These are phyloP conservation scores for Wickerhamomyces silvicola DNA, from an alignment of 805 yeast species.

Conservation along the genomic window DNA sequence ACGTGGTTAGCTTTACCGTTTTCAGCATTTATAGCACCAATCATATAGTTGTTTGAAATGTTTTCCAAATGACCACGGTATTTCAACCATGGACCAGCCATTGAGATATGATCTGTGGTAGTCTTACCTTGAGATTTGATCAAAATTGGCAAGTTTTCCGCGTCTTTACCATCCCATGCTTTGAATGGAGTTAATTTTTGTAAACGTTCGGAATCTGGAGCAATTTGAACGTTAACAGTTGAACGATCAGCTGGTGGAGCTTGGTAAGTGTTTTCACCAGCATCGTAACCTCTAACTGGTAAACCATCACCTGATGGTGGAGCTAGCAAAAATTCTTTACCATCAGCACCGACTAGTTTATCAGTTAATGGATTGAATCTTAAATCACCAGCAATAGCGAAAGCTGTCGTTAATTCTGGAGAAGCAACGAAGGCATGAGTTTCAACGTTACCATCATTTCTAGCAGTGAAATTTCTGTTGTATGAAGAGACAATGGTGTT, in stretches of 20 bases:
- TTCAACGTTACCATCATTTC: slow-evolving; percentile 97
- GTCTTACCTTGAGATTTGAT: slow-evolving; percentile 96
- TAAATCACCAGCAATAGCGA: slow-evolving; percentile 93
- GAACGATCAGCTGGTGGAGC: slow-evolving; percentile 92
- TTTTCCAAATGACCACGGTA: slow-evolving; percentile 99
- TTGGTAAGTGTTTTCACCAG: slow-evolving; percentile 93
- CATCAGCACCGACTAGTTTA: slow-evolving; percentile 78
- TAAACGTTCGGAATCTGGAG: slow-evolving; percentile 93
- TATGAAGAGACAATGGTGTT: slow-evolving; percentile 95
- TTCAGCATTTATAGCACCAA: slow-evolving; percentile 97
- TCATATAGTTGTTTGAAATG: slow-evolving; percentile 98
- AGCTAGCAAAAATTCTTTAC: slow-evolving; percentile 81
- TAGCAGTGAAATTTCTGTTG: slow-evolving; percentile 96
- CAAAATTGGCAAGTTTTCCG: slow-evolving; percentile 81
- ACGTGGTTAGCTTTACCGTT: slow-evolving; percentile 90
- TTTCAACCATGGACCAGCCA: slow-evolving; percentile 99
- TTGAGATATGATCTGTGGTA: slow-evolving; percentile 98
- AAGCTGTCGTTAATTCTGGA: slow-evolving; percentile 94
- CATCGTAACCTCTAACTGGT: slow-evolving; percentile 84
- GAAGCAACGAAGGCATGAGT: slow-evolving; percentile 97
- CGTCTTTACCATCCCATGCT: slow-evolving; percentile 96
- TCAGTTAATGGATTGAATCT: slow-evolving; percentile 95
- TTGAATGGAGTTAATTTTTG: slow-evolving; percentile 91
- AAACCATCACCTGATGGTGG: slow-evolving; percentile 90
- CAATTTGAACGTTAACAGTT: slow-evolving; percentile 62